A percentile compares a stretch with the other conserved stretches of the same genome.
These are phyloP conservation scores for Antarctomyces pellizariae DNA, from an alignment of 495 filamentous ascomycete genomes.

Conservation along the genomic window DNA sequence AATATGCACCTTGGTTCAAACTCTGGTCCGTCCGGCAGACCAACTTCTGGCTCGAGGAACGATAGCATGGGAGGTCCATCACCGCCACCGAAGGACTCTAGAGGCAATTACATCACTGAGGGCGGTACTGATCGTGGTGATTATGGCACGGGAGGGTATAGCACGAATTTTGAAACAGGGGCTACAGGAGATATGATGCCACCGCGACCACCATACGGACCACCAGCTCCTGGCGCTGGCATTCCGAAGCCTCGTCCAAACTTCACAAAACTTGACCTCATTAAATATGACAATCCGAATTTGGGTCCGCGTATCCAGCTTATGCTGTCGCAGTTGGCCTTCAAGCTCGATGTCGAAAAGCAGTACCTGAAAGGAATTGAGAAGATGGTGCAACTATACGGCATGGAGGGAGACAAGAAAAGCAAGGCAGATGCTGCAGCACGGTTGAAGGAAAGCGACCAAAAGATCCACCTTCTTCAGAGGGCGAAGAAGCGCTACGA, in stretches of 20 bases:
- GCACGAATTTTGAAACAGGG: slow-evolving; percentile 24
- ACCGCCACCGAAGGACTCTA: slow-evolving; percentile 41
- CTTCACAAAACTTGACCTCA: slow-evolving; percentile 92
- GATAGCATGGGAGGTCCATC: slow-evolving; percentile 26
- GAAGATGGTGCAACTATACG: slow-evolving; percentile 96
- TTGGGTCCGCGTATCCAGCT: slow-evolving; percentile 95
- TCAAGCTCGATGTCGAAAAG: slow-evolving; percentile 96
- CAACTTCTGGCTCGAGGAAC: slow-evolving; percentile 16
- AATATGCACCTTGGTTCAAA: slow-evolving; percentile 30
- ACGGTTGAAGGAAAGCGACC: slow-evolving; percentile 75
- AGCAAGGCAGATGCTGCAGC: slow-evolving; percentile 81
- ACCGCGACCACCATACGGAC: slow-evolving; percentile 54
- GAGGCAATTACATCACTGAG: slow-evolving; percentile 15
- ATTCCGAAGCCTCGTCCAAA: slow-evolving; percentile 62
- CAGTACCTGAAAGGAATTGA: slow-evolving; percentile 98
- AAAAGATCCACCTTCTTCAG: slow-evolving; percentile 90
- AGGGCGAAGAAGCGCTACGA: slow-evolving; percentile 93
- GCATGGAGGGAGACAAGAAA: slow-evolving; percentile 95
- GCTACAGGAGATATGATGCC: slow-evolving; percentile 52
- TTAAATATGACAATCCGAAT: slow-evolving; percentile 94
- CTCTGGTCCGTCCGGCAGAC: slow-evolving; percentile 17
- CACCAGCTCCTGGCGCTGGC: slow-evolving; percentile 40
- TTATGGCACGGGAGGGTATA: slow-evolving; percentile 21
- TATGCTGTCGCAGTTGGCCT: slow-evolving; percentile 96
- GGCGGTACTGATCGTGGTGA: slow-evolving; percentile 15